Percentiles rank a stretch among this genome's conserved stretches.
These are phyloP conservation scores for Austroboletus niveus DNA, from an alignment of 1,284 basidiomycete species.

Conservation along the genomic window DNA sequence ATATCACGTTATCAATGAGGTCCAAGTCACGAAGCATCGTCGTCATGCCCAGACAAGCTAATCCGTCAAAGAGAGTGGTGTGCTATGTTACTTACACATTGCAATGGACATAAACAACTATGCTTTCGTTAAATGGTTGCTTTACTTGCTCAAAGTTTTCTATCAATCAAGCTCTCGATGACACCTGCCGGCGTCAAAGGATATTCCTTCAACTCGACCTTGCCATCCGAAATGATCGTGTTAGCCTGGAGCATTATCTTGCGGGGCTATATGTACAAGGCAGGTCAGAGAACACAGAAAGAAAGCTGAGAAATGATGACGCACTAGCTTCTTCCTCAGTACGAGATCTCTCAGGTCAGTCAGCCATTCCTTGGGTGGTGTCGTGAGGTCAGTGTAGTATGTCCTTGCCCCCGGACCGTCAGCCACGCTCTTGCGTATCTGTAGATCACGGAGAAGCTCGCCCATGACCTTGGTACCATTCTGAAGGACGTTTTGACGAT, in stretches of 20 bases:
- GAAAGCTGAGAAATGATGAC: conserved; percentile 18
- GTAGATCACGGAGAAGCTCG: conserved; percentile 72
- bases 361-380: conserved; percentile 68
- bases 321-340: conserved; percentile 74
- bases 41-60: no score
- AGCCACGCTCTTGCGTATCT: conserved; percentile 81
- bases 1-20: no score
- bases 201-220: conserved; percentile 77
- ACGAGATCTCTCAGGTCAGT: conserved; percentile 75
- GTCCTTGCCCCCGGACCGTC: conserved; percentile 72
- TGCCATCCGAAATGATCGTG: conserved; percentile 61
- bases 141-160: conserved; percentile 44
- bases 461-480: conserved; percentile 66
- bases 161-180: conserved; percentile 79
- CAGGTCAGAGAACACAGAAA: not conserved
- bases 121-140: no score
- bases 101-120: no score
- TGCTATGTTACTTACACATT: no score
- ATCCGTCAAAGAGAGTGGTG: no score
- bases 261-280: conserved; percentile 50
- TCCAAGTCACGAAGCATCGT: no score
- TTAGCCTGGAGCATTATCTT: conserved; percentile 84
- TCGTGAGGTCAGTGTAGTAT: conserved; percentile 75
- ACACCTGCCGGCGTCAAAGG: conserved; percentile 66
- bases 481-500: conserved; percentile 63